These are phyloP conservation scores for Neocucurbitaria cava DNA, from an alignment of 2,329 filamentous ascomycete genomes.

Conservation along the genomic window DNA sequence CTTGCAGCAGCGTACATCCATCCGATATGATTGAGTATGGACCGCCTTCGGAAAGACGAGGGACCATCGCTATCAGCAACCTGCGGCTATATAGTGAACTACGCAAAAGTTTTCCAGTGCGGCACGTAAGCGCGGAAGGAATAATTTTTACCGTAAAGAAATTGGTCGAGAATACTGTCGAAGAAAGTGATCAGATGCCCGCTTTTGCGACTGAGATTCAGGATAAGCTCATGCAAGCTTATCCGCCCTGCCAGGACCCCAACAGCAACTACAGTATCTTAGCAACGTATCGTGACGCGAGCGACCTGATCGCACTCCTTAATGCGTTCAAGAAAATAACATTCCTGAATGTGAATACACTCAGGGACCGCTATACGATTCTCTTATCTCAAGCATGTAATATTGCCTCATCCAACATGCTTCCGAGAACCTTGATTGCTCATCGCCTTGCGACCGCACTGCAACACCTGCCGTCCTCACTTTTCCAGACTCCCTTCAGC, in stretches of 20 bases:
- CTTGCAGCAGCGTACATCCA: slow-evolving; percentile 61
- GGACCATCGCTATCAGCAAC: slow-evolving; percentile 44
- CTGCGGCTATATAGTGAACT: slow-evolving; percentile 24
- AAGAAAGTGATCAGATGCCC: slow-evolving; percentile 31
- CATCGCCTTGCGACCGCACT: slow-evolving; percentile 36
- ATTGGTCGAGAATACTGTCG: slow-evolving; percentile 40
- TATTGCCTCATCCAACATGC: slow-evolving; percentile 17
- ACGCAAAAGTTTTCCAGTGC: slow-evolving; percentile 23
- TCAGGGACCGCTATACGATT: slow-evolving; percentile 41
- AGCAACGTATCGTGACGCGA: background rate
- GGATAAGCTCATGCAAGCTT: slow-evolving; percentile 26
- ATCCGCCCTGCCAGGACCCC: slow-evolving; percentile 3
- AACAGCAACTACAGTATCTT: background rate
- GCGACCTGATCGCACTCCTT: slow-evolving; percentile 15
- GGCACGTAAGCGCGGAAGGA: slow-evolving; percentile 39
- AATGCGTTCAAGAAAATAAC: slow-evolving; percentile 26
- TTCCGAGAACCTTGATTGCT: slow-evolving; percentile 38
- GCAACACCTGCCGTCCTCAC: slow-evolving; percentile 19
- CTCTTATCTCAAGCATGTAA: slow-evolving; percentile 39
- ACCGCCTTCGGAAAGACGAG: slow-evolving; percentile 55
- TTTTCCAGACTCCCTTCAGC: slow-evolving; percentile 30
- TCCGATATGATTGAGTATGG: slow-evolving; percentile 65
- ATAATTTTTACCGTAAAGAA: slow-evolving; percentile 44
- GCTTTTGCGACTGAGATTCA: slow-evolving; percentile 30
- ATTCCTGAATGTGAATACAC: slow-evolving; percentile 34